Percentiles rank a stretch among this genome's conserved stretches.
Evolutionary conservation across 352 stramenopile species (phyloP).

Genomic region (Pythium vanterpoolii): DNA sequence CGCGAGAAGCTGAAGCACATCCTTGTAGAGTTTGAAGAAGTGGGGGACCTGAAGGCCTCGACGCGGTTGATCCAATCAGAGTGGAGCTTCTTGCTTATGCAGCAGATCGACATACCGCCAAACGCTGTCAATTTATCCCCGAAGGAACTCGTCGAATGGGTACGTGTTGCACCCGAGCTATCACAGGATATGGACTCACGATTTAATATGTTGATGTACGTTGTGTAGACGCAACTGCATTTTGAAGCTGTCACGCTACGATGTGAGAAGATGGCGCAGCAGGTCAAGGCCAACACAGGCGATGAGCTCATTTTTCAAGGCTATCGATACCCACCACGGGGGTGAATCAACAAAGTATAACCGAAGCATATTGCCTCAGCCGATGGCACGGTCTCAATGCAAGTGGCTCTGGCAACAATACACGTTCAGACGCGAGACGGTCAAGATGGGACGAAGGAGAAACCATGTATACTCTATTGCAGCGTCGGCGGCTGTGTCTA

Average conservation of each 20-base stretch:
- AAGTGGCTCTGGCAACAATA: background rate
- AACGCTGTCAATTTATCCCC: conserved; percentile 10
- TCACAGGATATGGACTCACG: background rate
- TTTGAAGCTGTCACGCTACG: conserved; percentile 44
- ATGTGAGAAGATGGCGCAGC: conserved; percentile 33
- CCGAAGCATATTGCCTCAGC: too few species aligned
- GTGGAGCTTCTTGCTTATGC: conserved; percentile 32
- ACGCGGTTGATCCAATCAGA: conserved; percentile 37
- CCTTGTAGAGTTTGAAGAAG: conserved; percentile 35
- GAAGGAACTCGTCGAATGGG: conserved; percentile 37
- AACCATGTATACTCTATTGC: background rate
- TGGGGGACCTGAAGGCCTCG: conserved; percentile 24
- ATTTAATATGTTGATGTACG: background rate
- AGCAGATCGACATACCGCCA: conserved; percentile 32
- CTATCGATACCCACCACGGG: conserved; percentile 34
- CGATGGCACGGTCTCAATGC: background rate
- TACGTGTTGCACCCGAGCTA: conserved; percentile 15
- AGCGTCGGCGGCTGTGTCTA: background rate
- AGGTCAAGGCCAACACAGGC: conserved; percentile 47
- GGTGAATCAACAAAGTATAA: conserved; percentile 1
- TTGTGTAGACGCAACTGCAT: conserved; percentile 31
- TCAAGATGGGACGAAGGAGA: background rate
- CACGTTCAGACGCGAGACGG: background rate
- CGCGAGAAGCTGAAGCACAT: conserved; percentile 48
- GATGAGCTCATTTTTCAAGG: conserved; percentile 71